phyloP scores from a whole-genome alignment of 1,139 yeast species.

The Hansenula sp. region DNA sequence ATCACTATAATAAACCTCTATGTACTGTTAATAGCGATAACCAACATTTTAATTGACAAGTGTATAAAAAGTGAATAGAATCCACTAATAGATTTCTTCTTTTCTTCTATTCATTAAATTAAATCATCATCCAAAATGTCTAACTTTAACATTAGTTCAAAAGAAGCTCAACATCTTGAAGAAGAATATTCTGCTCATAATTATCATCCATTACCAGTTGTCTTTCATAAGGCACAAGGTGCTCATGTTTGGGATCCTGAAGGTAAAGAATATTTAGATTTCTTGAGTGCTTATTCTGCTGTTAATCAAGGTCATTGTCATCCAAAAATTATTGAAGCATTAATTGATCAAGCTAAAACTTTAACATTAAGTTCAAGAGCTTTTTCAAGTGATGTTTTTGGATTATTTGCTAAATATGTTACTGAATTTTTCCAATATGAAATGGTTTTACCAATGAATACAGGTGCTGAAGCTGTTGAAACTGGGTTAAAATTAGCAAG shows the following conservation, averaged over 20 bases:
- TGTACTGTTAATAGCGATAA: conserved; percentile 23
- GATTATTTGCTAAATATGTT: conserved; percentile 79
- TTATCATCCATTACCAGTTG: conserved; percentile 96
- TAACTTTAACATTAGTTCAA: conserved; percentile 48
- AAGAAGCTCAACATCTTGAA: conserved; percentile 66
- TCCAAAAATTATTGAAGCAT: conserved; percentile 83
- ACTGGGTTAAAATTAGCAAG: conserved; percentile 92
- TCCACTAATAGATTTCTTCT: neutral
- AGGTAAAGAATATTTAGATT: conserved; percentile 82
- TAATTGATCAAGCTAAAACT: conserved; percentile 80
- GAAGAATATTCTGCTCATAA: conserved; percentile 88
- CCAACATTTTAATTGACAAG: too few species aligned
- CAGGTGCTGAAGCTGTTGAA: conserved; percentile 99
- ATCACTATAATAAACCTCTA: conserved; percentile 14
- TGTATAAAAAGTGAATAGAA: too few species aligned
- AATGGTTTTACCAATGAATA: conserved; percentile 94
- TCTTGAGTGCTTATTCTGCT: conserved; percentile 91
- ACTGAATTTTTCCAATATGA: conserved; percentile 90
- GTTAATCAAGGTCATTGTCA: conserved; percentile 99
- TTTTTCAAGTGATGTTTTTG: conserved; percentile 85
- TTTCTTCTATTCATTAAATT: neutral
- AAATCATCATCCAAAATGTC: neutral
- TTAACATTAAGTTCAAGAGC: conserved; percentile 91
- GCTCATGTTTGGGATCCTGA: conserved; percentile 99
- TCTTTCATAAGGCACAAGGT: conserved; percentile 78